Evolutionary conservation across 768 basidiomycete genomes (phyloP).

Genomic region (Tricholoma terreum): DNA sequence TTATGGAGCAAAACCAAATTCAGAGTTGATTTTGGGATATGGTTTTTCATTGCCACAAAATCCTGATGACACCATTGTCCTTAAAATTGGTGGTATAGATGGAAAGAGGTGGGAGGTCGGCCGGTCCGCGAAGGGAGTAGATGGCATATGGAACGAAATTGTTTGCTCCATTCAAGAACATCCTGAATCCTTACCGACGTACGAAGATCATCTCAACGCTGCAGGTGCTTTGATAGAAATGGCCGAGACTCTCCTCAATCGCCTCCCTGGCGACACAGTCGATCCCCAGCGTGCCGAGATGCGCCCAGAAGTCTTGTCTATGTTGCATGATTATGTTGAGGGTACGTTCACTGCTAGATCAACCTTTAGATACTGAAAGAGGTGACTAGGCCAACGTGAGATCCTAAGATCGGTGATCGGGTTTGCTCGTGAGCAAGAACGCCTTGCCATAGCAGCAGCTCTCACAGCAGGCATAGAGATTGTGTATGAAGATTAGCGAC

Average conservation of each 20-base stretch:
- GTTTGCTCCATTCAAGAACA: constrained; percentile 27
- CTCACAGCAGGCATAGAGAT: constrained; percentile 52
- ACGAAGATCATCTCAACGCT: constrained; percentile 68
- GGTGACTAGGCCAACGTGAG: constrained; percentile 50
- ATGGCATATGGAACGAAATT: constrained; percentile 61
- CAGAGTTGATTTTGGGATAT: constrained; percentile 88
- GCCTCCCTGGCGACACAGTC: constrained; percentile 38
- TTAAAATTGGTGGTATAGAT: constrained; percentile 63
- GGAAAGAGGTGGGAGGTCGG: constrained; percentile 62
- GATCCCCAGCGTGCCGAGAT: constrained; percentile 23
- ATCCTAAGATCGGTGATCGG: constrained; percentile 52
- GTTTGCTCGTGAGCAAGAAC: constrained; percentile 47
- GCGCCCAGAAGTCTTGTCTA: constrained; percentile 56
- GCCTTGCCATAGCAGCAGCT: constrained; percentile 45
- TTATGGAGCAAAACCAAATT: constrained; percentile 88
- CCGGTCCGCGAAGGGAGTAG: constrained; percentile 49
- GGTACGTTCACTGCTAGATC: constrained; percentile 35
- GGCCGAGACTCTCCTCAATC: constrained; percentile 48
- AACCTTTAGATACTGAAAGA: background rate
- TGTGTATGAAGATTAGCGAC: constrained; percentile 39
- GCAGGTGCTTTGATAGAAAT: constrained; percentile 66
- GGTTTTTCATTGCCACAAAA: constrained; percentile 82
- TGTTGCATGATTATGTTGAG: constrained; percentile 68
- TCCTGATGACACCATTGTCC: constrained; percentile 81
- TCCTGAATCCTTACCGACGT: constrained; percentile 28